These are phyloP conservation scores for Chrysanthemum makinoi DNA, from an alignment of 129 eudicot genomes.

Conservation along the genomic window DNA sequence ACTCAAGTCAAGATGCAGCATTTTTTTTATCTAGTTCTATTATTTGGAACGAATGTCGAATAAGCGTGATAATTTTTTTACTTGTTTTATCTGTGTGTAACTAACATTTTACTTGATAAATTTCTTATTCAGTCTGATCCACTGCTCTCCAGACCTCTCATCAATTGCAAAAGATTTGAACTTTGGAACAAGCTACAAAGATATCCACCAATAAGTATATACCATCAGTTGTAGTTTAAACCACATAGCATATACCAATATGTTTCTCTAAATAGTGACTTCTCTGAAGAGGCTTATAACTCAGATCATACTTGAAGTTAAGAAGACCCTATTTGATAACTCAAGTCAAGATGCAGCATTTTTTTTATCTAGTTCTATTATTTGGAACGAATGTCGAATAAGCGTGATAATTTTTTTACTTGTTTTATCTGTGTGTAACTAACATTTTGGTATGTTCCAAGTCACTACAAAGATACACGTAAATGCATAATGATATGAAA, in stretches of 20 bases:
- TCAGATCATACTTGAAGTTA: not conserved
- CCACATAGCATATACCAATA: not conserved
- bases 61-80: no score
- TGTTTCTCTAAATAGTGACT: not conserved
- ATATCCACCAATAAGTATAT: conserved; percentile 5
- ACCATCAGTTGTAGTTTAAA: not conserved
- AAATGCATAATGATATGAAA: no score
- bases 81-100: no score
- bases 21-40: not conserved
- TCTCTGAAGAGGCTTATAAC: no score
- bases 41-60: not conserved
- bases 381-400: not conserved
- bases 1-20: not conserved
- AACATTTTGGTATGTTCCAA: no score
- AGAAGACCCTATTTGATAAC: not conserved
- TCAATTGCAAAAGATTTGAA: conserved; percentile 61
- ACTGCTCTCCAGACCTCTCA: conserved; percentile 81
- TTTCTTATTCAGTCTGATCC: conserved; percentile 69
- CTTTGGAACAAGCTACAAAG: conserved; percentile 47
- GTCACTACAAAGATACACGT: no score
- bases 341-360: not conserved
- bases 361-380: not conserved
- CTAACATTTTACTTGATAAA: conserved; percentile 23
- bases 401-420: no score
- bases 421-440: no score